Percentiles rank a stretch among this genome's conserved stretches.
Conservation (phyloP, 106 monocot species). For the Dendrobium huoshanense region DNA sequence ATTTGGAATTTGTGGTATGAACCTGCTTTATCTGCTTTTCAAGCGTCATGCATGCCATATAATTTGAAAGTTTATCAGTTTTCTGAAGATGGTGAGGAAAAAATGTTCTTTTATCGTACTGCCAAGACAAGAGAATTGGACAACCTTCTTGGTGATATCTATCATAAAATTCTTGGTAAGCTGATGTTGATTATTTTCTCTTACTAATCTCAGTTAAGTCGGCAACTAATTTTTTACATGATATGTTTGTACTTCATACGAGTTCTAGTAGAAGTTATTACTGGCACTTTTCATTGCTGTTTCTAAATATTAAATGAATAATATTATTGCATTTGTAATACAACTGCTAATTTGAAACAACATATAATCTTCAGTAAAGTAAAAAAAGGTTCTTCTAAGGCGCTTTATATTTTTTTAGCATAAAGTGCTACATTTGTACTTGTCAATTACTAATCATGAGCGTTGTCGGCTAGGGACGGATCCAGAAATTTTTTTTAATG, state of each 20-base stretch:
- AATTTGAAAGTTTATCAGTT: slow-evolving; percentile 51
- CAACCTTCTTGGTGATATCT: slow-evolving; percentile 90
- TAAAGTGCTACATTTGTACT: not conserved
- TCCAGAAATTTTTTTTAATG: no score
- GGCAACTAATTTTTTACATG: not conserved
- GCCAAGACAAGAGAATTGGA: slow-evolving; percentile 89
- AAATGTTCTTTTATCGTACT: slow-evolving; percentile 85
- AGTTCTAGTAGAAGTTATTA: not conserved
- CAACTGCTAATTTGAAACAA: not conserved
- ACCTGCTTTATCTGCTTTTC: slow-evolving; percentile 3
- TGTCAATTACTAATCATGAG: not conserved
- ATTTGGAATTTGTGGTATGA: slow-evolving; percentile 88
- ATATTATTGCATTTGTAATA: not conserved
- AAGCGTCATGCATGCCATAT: not conserved
- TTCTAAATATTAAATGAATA: not conserved
- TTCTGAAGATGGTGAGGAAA: slow-evolving; percentile 80
- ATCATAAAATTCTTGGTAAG: slow-evolving; percentile 99
- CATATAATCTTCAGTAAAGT: not conserved
- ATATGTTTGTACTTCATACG: not conserved
- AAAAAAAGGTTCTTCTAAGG: not conserved
- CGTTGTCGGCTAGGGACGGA: no score
- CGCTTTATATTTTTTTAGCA: not conserved
- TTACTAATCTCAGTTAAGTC: not conserved
- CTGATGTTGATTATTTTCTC: slow-evolving; percentile 1
- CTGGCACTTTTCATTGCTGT: not conserved